Evolutionary conservation across 495 filamentous ascomycete species (phyloP).

Genomic region (Aspergillus affinis): DNA sequence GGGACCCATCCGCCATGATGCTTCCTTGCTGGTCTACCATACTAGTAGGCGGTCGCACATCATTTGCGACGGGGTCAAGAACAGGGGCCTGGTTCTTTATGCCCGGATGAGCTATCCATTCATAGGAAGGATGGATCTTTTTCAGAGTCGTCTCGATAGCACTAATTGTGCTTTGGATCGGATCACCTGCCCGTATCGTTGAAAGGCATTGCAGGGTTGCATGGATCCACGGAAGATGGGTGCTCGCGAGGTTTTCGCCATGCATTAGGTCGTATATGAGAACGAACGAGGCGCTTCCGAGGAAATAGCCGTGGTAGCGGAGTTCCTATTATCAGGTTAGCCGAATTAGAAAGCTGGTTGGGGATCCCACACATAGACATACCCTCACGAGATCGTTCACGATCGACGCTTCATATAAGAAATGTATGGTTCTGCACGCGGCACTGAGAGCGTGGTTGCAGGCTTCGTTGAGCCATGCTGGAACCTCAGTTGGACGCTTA

Average conservation of each 20-base stretch:
- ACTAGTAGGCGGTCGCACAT: not conserved
- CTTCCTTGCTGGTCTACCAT: not conserved
- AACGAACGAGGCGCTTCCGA: slow-evolving; percentile 37
- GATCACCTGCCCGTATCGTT: slow-evolving; percentile 32
- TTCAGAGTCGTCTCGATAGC: slow-evolving; percentile 36
- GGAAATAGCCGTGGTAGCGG: slow-evolving; percentile 42
- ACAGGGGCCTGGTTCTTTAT: slow-evolving; percentile 1
- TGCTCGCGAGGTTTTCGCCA: slow-evolving; percentile 28
- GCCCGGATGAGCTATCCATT: slow-evolving; percentile 22
- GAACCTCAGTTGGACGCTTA: slow-evolving; percentile 33
- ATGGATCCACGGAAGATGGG: slow-evolving; percentile 44
- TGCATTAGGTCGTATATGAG: slow-evolving; percentile 45
- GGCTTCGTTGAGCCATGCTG: slow-evolving; percentile 46
- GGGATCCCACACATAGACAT: slow-evolving; percentile 8
- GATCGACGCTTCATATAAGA: slow-evolving; percentile 34
- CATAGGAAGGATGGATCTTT: slow-evolving; percentile 37
- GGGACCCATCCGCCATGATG: not conserved
- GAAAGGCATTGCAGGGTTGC: slow-evolving; percentile 33
- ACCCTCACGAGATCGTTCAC: slow-evolving; percentile 40
- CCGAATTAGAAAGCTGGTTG: not conserved
- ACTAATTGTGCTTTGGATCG: slow-evolving; percentile 30
- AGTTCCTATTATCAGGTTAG: slow-evolving; percentile 29
- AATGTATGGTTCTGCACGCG: slow-evolving; percentile 39
- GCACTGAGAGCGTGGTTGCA: slow-evolving; percentile 38
- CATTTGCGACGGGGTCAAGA: not conserved